These are phyloP conservation scores for Eudorina sp. DNA, from an alignment of 139 green algal genomes.

Conservation along the genomic window DNA sequence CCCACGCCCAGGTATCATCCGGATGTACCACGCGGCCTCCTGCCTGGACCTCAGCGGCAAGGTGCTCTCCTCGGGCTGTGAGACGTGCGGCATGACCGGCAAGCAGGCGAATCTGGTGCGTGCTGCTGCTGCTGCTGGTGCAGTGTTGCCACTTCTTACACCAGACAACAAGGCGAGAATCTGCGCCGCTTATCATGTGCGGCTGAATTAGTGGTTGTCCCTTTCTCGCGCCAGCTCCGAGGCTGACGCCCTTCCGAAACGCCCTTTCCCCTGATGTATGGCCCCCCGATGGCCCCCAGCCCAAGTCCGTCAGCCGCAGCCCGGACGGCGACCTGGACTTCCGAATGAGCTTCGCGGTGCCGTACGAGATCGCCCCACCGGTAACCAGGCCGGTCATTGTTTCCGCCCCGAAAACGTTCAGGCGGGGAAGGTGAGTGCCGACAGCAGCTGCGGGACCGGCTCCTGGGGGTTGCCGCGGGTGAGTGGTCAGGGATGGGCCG, in stretches of 20 bases:
- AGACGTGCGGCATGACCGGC: background rate
- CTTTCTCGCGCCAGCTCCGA: too few relatives aligned
- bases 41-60: background rate
- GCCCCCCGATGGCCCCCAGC: background rate
- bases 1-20: background rate
- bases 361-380: background rate
- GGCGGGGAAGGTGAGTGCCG: background rate
- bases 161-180: too few relatives aligned
- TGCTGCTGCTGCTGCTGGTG: too few relatives aligned
- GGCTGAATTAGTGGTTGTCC: too few relatives aligned
- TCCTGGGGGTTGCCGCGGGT: too few relatives aligned
- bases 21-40: slow-evolving; percentile 5
- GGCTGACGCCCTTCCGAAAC: too few relatives aligned
- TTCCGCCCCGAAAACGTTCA: background rate
- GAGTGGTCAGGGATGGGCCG: too few relatives aligned
- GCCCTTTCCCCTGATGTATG: too few relatives aligned
- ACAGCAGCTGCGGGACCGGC: too few relatives aligned
- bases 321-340: background rate
- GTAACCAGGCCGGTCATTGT: background rate
- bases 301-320: background rate
- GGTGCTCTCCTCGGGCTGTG: background rate
- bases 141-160: too few relatives aligned
- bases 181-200: too few relatives aligned
- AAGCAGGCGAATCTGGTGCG: background rate
- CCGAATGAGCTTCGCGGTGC: background rate